Evolutionary conservation across 176 grass and related monocot genomes (phyloP).

Genomic region (Carex cristatella): DNA sequence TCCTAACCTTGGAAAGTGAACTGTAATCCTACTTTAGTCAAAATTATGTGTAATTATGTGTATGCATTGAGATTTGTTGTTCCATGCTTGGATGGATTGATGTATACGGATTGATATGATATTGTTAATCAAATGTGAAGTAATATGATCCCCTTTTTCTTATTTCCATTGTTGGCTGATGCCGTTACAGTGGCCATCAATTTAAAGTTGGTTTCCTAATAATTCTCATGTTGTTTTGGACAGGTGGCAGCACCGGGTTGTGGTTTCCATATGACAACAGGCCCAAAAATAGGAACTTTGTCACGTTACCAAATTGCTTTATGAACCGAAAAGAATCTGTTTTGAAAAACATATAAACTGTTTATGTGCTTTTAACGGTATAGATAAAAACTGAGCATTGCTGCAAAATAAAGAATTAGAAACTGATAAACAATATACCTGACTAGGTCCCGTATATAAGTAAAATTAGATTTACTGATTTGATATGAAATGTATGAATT

Average conservation of each 20-base stretch:
- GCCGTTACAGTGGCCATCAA: neutral
- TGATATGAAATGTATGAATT: too few relatives aligned
- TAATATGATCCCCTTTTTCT: neutral
- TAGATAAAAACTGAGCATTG: too few relatives aligned
- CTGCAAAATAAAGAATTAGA: too few relatives aligned
- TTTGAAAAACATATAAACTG: too few relatives aligned
- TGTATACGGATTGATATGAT: neutral
- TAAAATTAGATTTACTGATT: too few relatives aligned
- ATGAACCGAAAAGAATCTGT: too few relatives aligned
- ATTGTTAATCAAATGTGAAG: neutral
- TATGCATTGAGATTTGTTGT: neutral
- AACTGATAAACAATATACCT: too few relatives aligned
- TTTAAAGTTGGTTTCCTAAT: neutral
- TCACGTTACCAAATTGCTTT: too few relatives aligned
- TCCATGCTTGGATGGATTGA: neutral
- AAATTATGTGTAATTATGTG: neutral
- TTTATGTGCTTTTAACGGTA: too few relatives aligned
- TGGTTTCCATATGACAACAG: too few relatives aligned
- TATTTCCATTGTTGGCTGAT: neutral
- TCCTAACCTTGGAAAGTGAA: neutral
- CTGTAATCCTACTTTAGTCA: neutral
- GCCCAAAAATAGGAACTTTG: too few relatives aligned
- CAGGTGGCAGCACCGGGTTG: neutral
- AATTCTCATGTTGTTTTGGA: neutral
- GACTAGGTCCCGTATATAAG: too few relatives aligned